Evolutionary conservation across 345 rosid species (phyloP), one percentile per base, ranked within the genome.

Genomic region (Salix viminalis): DNA sequence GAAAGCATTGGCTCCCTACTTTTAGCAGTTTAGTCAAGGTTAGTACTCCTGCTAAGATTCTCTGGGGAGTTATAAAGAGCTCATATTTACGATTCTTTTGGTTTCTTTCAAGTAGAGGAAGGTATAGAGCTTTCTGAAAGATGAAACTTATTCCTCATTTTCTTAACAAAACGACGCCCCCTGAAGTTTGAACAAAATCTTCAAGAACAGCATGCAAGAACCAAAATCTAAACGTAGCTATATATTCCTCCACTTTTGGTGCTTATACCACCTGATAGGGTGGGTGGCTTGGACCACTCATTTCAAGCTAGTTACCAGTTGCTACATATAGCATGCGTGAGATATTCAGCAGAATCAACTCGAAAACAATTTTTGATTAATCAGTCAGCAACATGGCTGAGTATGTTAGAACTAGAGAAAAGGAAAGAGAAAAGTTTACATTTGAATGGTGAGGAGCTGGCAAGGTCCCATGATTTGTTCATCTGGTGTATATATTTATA

Each of bases 111-210:
- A 37, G 41, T 64, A 69, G 61, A 70, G 87, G 76, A 76, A 73
- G 81, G 84, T 72, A 76, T 69, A 58, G 42, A 69, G 65, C 84
- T 79, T 78, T 80, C 60, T 77, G 39, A 75, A 67, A 75, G 70
- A 28, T 21, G 32, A 39, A 68, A 41, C 71, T 19, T 67, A 36
- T 14, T 52, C 50, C 15, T 32, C 67, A 15, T 75, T 30, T 37
- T n/a, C 6, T 23, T 19, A 36, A 5, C 39, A 16, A 19, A 28
- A 67, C 37, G 24, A 16, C 9, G 8, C 28, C 50, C 4, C 3
- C 10, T n/a, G 44, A 10, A 41, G 44, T 41, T 46, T 46, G 18
- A 46, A 13, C 18, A 46, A 67, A 28, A 32, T 34, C 28, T 67
- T 67, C 8, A 44, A 69, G 18, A 39, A 58, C 64, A 23, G 8